phyloP scores from a whole-genome alignment of 768 basidiomycete species.

The Xerocomus potaroensis region DNA sequence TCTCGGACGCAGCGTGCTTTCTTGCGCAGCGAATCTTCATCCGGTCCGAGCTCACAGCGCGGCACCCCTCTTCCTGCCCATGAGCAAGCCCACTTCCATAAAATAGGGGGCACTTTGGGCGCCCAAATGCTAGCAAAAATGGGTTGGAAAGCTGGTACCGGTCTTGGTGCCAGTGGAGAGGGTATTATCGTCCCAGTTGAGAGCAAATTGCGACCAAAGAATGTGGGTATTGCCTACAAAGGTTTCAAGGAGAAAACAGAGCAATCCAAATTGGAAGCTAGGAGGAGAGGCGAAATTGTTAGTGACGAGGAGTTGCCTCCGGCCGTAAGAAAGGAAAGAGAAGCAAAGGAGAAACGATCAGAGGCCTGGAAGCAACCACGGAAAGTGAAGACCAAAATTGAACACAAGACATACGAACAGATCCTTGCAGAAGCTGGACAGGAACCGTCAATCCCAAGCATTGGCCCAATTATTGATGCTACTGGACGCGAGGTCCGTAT shows the following conservation, averaged over 20 bases:
- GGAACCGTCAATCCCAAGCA: slow-evolving; percentile 45
- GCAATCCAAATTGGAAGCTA: slow-evolving; percentile 78
- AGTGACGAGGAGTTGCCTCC: slow-evolving; percentile 62
- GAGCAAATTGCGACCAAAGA: slow-evolving; percentile 77
- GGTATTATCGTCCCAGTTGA: slow-evolving; percentile 90
- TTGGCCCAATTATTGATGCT: slow-evolving; percentile 93
- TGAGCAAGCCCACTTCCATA: slow-evolving; percentile 81
- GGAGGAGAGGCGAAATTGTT: slow-evolving; percentile 64
- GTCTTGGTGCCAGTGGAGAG: slow-evolving; percentile 68
- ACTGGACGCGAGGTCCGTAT: slow-evolving; percentile 81
- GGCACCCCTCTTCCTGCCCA: slow-evolving; percentile 51
- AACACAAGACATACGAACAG: slow-evolving; percentile 97
- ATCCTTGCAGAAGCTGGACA: slow-evolving; percentile 85
- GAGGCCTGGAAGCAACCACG: slow-evolving; percentile 85
- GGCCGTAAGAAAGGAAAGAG: slow-evolving; percentile 37
- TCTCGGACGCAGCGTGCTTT: slow-evolving; percentile 47
- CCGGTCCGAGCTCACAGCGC: slow-evolving; percentile 38
- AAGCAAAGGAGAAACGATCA: slow-evolving; percentile 58
- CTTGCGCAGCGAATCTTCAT: slow-evolving; percentile 45
- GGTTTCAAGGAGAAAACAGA: slow-evolving; percentile 88
- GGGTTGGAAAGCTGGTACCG: slow-evolving; percentile 87
- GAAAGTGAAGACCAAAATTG: slow-evolving; percentile 79
- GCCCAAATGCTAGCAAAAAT: slow-evolving; percentile 91
- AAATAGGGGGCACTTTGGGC: slow-evolving; percentile 73
- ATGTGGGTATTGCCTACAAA: slow-evolving; percentile 82